Evolutionary conservation across 208 protist species (phyloP).

Genomic region (Trypanosoma grayi): DNA sequence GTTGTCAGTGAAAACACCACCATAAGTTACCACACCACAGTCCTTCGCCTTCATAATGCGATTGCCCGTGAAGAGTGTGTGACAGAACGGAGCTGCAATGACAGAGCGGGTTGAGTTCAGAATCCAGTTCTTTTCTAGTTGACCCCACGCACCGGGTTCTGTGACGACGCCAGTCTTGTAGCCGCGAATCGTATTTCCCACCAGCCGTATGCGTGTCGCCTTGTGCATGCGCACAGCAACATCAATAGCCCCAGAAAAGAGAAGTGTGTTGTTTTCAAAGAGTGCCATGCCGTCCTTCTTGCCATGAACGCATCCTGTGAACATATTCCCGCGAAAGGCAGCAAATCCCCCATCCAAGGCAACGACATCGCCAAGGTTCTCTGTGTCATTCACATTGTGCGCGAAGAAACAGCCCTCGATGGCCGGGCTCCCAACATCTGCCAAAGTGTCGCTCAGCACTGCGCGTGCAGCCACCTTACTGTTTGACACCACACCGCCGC

Average conservation of each 20-base stretch:
- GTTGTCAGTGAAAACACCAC: conserved; percentile 68
- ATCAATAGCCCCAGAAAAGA: conserved; percentile 13
- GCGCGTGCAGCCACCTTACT: too few species aligned
- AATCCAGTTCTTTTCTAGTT: conserved; percentile 43
- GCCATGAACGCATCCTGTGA: conserved; percentile 67
- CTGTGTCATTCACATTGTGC: conserved; percentile 32
- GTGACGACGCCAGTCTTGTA: conserved; percentile 42
- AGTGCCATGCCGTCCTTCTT: conserved; percentile 32
- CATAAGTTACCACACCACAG: conserved; percentile 54
- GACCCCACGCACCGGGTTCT: conserved; percentile 42
- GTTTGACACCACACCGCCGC: too few species aligned
- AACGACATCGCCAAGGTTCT: conserved; percentile 60
- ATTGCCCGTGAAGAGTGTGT: conserved; percentile 55
- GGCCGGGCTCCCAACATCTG: conserved; percentile 19
- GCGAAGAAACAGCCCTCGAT: conserved; percentile 67
- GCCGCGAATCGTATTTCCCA: conserved; percentile 52
- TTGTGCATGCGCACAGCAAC: conserved; percentile 42
- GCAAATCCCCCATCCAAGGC: conserved; percentile 47
- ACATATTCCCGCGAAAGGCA: conserved; percentile 59
- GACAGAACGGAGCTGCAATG: conserved; percentile 46
- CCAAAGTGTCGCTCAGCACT: background rate
- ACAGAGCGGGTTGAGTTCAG: conserved; percentile 42
- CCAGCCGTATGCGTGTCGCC: conserved; percentile 30
- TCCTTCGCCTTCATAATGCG: conserved; percentile 44
- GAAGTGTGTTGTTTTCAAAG: conserved; percentile 64